Conservation (phyloP, 331 rosid genomes). For the Acacia concinna region DNA sequence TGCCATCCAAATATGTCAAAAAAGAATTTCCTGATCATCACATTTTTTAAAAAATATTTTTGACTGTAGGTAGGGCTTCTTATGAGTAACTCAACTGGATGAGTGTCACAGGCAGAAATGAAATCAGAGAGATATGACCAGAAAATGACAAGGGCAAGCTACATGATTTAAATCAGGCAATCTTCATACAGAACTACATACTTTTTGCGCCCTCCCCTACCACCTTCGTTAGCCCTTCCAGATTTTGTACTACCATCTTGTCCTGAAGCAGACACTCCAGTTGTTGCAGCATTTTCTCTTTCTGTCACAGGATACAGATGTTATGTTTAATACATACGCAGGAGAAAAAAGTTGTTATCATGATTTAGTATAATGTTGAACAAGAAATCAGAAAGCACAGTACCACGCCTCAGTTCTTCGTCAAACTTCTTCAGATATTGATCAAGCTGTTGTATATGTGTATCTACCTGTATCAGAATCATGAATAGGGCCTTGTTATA, state of each 20-base stretch:
- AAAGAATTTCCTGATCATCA: slow-evolving; percentile 1
- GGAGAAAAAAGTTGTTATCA: slow-evolving; percentile 5
- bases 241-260: slow-evolving; percentile 54
- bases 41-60: not conserved
- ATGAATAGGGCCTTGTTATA: slow-evolving; percentile 8
- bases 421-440: slow-evolving; percentile 85
- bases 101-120: slow-evolving; percentile 9
- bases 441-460: slow-evolving; percentile 94
- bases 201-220: slow-evolving; percentile 89
- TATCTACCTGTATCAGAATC: slow-evolving; percentile 71
- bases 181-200: slow-evolving; percentile 32
- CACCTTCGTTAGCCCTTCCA: slow-evolving; percentile 67
- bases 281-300: slow-evolving; percentile 54
- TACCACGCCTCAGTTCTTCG: slow-evolving; percentile 86
- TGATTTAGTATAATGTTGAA: slow-evolving; percentile 4
- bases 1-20: not conserved
- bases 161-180: not conserved
- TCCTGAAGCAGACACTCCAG: slow-evolving; percentile 59
- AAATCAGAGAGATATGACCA: not conserved
- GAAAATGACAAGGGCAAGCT: slow-evolving; percentile 20
- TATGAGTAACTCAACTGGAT: not conserved
- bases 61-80: not conserved
- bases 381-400: slow-evolving; percentile 33
- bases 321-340: slow-evolving; percentile 13
- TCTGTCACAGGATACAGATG: slow-evolving; percentile 49